Evolutionary conservation across 257 asterid species (phyloP).

Genomic region (Fraxinus pennsylvanica): DNA sequence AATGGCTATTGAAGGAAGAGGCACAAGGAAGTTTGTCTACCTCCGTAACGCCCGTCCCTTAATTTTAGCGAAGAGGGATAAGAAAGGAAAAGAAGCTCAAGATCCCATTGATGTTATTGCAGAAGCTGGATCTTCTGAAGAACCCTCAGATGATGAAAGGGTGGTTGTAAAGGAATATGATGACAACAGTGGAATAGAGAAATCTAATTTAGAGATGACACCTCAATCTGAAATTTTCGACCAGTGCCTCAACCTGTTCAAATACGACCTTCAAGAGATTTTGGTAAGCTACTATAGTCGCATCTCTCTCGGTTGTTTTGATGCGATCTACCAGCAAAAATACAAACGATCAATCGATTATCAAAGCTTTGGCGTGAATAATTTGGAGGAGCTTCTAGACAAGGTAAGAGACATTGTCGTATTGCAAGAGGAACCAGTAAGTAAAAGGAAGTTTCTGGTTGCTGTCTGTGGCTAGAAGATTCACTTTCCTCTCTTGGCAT

Average conservation of each 20-base stretch:
- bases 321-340: constrained; percentile 69
- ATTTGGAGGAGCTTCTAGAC: constrained; percentile 67
- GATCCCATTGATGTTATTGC: constrained; percentile 33
- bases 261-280: constrained; percentile 84
- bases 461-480: constrained; percentile 55
- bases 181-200: constrained; percentile 22
- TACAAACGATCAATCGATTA: constrained; percentile 76
- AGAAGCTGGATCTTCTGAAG: constrained; percentile 63
- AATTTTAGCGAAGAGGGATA: constrained; percentile 47
- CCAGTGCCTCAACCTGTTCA: constrained; percentile 50
- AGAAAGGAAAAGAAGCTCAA: constrained; percentile 50
- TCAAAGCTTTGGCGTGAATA: constrained; percentile 59
- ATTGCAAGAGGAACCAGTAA: constrained; percentile 72
- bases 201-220: constrained; percentile 23
- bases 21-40: constrained; percentile 54
- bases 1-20: constrained; percentile 59
- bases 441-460: constrained; percentile 59
- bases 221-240: no score
- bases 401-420: constrained; percentile 70
- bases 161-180: constrained; percentile 35
- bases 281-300: constrained; percentile 82
- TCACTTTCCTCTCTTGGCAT: background rate
- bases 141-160: constrained; percentile 66
- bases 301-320: constrained; percentile 62
- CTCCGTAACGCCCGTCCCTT: constrained; percentile 36